A percentile compares a stretch with the other conserved stretches of the same genome.
phyloP scores from a whole-genome alignment of 208 protist species.

The Acanthamoeba sp. region DNA sequence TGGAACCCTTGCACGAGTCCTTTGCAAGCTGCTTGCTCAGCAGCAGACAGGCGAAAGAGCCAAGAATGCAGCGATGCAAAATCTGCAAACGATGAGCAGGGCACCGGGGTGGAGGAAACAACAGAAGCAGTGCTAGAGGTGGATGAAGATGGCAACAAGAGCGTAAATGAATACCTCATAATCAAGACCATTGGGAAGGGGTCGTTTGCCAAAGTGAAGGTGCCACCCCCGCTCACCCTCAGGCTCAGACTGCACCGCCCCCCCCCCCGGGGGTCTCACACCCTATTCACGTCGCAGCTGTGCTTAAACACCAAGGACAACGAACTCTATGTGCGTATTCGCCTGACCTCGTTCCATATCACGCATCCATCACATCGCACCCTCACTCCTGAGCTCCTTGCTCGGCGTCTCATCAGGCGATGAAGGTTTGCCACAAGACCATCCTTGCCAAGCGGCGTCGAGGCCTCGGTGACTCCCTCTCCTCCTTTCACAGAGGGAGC shows the following conservation, averaged over 20 bases:
- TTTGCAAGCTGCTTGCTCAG: too few relatives aligned
- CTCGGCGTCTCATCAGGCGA: constrained; percentile 2
- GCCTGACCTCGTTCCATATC: too few relatives aligned
- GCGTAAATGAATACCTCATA: constrained; percentile 47
- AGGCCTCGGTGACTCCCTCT: background rate
- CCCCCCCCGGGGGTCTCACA: background rate
- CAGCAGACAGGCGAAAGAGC: too few relatives aligned
- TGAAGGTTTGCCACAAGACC: constrained; percentile 56
- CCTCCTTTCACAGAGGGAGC: background rate
- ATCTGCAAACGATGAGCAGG: background rate
- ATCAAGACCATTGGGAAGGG: constrained; percentile 72
- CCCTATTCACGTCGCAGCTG: background rate
- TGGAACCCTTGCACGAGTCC: background rate
- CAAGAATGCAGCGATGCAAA: too few relatives aligned
- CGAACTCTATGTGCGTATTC: constrained; percentile 68
- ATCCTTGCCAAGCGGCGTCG: constrained; percentile 7
- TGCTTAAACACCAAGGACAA: constrained; percentile 71
- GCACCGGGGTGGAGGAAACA: background rate
- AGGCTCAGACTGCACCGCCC: background rate
- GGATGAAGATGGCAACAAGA: constrained; percentile 64
- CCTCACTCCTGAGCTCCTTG: background rate
- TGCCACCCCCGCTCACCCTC: background rate
- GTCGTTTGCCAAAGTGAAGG: constrained; percentile 71
- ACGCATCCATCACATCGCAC: background rate
- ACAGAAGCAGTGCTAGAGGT: constrained; percentile 8